phyloP scores from a whole-genome alignment of 495 filamentous ascomycete genomes.

The Tuber magnatum region DNA sequence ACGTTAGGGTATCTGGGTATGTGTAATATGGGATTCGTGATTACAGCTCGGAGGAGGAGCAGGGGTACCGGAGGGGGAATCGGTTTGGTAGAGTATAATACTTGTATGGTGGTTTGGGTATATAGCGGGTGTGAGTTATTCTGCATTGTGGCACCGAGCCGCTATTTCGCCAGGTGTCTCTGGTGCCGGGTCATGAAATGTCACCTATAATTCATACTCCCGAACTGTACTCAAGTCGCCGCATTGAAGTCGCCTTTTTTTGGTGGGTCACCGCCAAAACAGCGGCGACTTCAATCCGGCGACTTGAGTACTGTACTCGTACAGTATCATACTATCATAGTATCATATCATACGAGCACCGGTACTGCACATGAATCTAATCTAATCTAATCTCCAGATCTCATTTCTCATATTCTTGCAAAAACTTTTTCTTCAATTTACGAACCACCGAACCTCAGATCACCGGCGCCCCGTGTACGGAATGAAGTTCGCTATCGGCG shows the following conservation, averaged over 20 bases:
- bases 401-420: not conserved
- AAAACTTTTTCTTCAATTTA: not conserved
- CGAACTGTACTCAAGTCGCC: no score
- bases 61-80: not conserved
- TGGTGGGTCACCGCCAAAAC: no score
- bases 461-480: constrained; percentile 3
- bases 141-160: no score
- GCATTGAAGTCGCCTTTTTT: no score
- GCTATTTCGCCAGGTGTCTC: not conserved
- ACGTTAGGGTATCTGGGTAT: no score
- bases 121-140: no score
- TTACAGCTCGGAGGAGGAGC: not conserved
- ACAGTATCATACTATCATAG: no score
- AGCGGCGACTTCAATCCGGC: no score
- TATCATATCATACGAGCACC: no score
- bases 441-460: constrained; percentile 24
- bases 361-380: not conserved
- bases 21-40: no score
- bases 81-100: not conserved
- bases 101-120: not conserved
- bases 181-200: not conserved
- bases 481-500: constrained; percentile 38
- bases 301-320: no score
- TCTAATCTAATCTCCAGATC: constrained; percentile 27
- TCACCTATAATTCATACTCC: no score